Percentiles rank a stretch among this genome's conserved stretches.
Conservation (phyloP, 129 eudicot genomes). For the Solidago caesia region DNA sequence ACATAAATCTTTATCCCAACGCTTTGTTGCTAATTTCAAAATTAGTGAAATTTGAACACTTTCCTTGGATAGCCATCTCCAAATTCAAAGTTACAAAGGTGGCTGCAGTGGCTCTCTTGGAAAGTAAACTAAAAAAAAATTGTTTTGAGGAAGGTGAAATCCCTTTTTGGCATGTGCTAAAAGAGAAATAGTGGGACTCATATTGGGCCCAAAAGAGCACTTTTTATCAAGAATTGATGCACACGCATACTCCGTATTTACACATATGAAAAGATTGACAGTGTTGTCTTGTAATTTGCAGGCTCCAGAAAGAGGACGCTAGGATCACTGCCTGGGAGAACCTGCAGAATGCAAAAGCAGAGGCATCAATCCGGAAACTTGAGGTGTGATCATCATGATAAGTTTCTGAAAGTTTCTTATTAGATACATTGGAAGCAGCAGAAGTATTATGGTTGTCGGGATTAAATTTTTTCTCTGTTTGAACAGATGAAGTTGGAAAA, state of each 20-base stretch:
- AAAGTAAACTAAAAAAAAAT: not conserved
- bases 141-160: too few species aligned
- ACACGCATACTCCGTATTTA: constrained; percentile 8
- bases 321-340: constrained; percentile 96
- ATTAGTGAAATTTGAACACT: constrained; percentile 9
- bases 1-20: too few species aligned
- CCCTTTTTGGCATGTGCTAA: too few species aligned
- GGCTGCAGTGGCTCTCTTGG: constrained; percentile 3
- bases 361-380: constrained; percentile 76
- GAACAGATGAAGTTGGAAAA: constrained; percentile 84
- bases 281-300: constrained; percentile 32
- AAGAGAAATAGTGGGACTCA: constrained; percentile 27
- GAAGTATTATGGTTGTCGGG: not conserved
- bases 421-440: not conserved
- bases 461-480: not conserved
- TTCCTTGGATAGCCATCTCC: constrained; percentile 17
- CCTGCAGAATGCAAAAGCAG: constrained; percentile 93
- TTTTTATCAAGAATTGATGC: constrained; percentile 8
- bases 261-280: constrained; percentile 11
- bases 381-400: constrained; percentile 52
- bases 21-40: too few species aligned
- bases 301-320: constrained; percentile 80
- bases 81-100: constrained; percentile 12
- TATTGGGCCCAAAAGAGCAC: constrained; percentile 18
- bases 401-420: not conserved